A percentile compares a stretch with the other conserved stretches of the same genome.
Conservation (phyloP, 768 basidiomycete genomes). For the Xerocomellus chrysenteron region DNA sequence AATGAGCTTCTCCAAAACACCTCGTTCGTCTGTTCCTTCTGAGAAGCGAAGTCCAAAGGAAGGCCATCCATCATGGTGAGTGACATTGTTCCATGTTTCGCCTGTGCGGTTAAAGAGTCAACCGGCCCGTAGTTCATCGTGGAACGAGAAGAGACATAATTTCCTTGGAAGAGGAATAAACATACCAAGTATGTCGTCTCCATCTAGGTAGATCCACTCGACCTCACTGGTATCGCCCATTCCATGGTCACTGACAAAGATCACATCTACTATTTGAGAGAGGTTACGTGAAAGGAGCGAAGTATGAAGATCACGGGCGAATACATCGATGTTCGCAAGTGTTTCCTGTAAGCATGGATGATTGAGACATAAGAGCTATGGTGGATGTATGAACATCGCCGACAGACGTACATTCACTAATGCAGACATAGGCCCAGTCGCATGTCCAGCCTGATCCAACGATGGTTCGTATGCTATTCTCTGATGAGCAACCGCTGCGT, state of each 20-base stretch:
- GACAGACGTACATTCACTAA: conserved; percentile 60
- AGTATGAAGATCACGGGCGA: conserved; percentile 67
- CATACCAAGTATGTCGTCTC: conserved; percentile 27
- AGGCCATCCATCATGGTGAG: conserved; percentile 86
- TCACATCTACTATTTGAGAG: conserved; percentile 78
- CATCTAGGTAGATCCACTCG: conserved; percentile 76
- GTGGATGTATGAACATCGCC: not conserved
- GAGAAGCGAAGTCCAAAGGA: conserved; percentile 82
- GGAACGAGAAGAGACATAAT: not conserved
- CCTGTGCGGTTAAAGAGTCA: conserved; percentile 8
- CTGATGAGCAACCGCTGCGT: not conserved
- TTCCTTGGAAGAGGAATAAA: not conserved
- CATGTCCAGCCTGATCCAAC: conserved; percentile 82
- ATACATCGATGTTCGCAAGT: conserved; percentile 65
- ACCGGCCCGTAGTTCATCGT: not conserved
- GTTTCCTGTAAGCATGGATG: conserved; percentile 45
- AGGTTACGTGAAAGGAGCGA: conserved; percentile 70
- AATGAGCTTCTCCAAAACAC: conserved; percentile 54
- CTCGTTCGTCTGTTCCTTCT: conserved; percentile 51
- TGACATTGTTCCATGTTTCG: conserved; percentile 27
- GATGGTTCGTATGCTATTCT: conserved; percentile 76
- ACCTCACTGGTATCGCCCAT: conserved; percentile 87
- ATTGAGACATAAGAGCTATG: not conserved
- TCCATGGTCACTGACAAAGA: conserved; percentile 91
- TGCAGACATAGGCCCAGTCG: conserved; percentile 63